Base-by-base conservation (phyloP, 139 green algal genomes). In the Chlorella sp. region DNA sequence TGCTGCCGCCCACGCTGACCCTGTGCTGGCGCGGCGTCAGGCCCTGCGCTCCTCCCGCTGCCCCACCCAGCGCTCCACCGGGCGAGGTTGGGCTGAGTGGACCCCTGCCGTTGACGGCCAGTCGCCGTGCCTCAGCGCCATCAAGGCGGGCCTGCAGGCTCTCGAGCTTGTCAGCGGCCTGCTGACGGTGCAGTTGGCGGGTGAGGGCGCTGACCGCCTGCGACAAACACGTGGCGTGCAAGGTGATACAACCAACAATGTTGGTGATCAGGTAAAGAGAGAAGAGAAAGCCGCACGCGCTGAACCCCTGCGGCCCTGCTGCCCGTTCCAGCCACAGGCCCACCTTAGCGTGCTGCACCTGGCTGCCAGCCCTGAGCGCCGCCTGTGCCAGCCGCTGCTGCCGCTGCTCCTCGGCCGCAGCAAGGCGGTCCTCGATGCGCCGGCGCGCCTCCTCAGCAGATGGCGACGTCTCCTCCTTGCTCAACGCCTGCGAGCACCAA, bases 361-460 rank as follows among this genome's bases (percentile, higher is more conserved):
- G 67, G 51, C 50, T 62, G 24, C 36, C 76, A 1, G 76, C 76
- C 0, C 67, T 2, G 1, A 42, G 42, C 0, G 76, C 76, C 24
- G 59, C 55, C 59, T 61, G 24, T 14, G 70, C 76, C 55, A 82
- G 50, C 32, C 35, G 0, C 30, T 49, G 62, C 42, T 66, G 31
- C 31, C 76, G 35, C 26, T 29, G 49, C 31, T 65, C 22, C 24
- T 75, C 71, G 0, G 76, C 76, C 5, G 17, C 22, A 24, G n/a
- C n/a, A 30, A 82, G 66, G 3, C 71, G 55, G 4, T 51, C 66
- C 49, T 75, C 59, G 30, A 82, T 60, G 22, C 67, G 66, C 26
- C 36, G 35, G 5, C 65, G 66, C 30, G 62, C 51, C 31, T 71
- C 64, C 62, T 67, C 62, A 20, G 30, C 24, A 23, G 29, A 23